These are phyloP conservation scores for Cryphonectria carpinicola DNA, from an alignment of 2,329 filamentous ascomycete genomes.

Conservation along the genomic window DNA sequence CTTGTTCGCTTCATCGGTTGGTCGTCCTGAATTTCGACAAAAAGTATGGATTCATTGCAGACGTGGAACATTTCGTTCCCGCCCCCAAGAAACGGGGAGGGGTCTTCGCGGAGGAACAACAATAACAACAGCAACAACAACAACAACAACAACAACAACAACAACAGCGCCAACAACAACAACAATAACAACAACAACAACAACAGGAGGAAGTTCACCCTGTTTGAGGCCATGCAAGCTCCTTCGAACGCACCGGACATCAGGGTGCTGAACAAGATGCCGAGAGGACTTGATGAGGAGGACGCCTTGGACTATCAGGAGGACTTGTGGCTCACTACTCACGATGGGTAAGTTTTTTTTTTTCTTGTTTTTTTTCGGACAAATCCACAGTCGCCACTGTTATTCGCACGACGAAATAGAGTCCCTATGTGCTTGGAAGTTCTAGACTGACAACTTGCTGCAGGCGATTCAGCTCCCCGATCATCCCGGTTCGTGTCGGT, in stretches of 20 bases:
- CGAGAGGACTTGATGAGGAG: conserved; percentile 37
- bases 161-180: neutral
- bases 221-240: conserved; percentile 47
- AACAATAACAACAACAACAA: no score
- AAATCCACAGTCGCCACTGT: neutral
- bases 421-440: conserved; percentile 24
- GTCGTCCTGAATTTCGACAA: neutral
- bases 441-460: conserved; percentile 5
- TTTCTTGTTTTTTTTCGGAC: conserved; percentile 10
- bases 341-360: conserved; percentile 46
- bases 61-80: neutral
- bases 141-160: neutral
- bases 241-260: conserved; percentile 44
- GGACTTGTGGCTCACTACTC: conserved; percentile 55
- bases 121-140: neutral
- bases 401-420: conserved; percentile 7
- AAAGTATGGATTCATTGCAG: neutral
- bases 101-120: conserved; percentile 11
- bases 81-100: conserved; percentile 18
- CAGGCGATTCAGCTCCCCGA: conserved; percentile 50
- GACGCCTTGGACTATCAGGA: conserved; percentile 45
- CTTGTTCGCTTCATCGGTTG: neutral
- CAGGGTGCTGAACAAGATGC: conserved; percentile 43
- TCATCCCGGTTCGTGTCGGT: conserved; percentile 51
- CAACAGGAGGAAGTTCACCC: conserved; percentile 31